Evolutionary conservation across 1,284 basidiomycete species (phyloP), one percentile per base, ranked within the genome.

Genomic region (Xanthoconium separans): DNA sequence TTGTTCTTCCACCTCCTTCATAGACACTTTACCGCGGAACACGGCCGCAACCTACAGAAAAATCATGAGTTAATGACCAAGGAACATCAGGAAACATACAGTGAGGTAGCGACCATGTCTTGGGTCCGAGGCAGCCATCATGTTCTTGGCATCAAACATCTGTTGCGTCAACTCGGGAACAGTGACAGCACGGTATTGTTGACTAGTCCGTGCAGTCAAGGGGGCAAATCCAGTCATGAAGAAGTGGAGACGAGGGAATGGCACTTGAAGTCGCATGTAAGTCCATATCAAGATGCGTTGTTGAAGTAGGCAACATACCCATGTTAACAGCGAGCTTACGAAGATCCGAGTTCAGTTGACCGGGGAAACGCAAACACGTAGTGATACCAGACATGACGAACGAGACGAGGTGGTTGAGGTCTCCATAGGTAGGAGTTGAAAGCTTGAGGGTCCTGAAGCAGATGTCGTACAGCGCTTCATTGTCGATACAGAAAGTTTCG

Each of bases 71-170:
- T 9, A 2, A 29, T 18, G 10, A 16, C 6, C 18, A 2, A n/a
- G 8, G 20, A 40, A 37, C 34, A 44, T 31, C 9, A 4, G 10
- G 20, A 47, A 54, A 65, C 81, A 63, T 61, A 89, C 92, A 18
- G 93, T 95, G 58, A 95, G 85, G 77, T 95, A 95, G 62, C 93
- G 92, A 64, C 97, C 96, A 68, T 97, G 91, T 70, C 94, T 82
- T 51, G 93, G 93, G 76, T 98, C 95, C 29, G 90, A 93, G 31
- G 95, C 95, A 66, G 93, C 93, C 93, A 95, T 95, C 93, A 95
- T 95, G 86, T 97, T 96, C 84, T 95, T 95, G 45, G 93, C 91
- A 69, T 97, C 95, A 75, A 98, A 98, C 95, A 98, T 98, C 71
- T 98, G 95, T 73, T 93, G 90, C 11, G 95, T 97, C 61, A 98